Conservation (phyloP, 106 monocot genomes). For the Dendrobium huoshanense region DNA sequence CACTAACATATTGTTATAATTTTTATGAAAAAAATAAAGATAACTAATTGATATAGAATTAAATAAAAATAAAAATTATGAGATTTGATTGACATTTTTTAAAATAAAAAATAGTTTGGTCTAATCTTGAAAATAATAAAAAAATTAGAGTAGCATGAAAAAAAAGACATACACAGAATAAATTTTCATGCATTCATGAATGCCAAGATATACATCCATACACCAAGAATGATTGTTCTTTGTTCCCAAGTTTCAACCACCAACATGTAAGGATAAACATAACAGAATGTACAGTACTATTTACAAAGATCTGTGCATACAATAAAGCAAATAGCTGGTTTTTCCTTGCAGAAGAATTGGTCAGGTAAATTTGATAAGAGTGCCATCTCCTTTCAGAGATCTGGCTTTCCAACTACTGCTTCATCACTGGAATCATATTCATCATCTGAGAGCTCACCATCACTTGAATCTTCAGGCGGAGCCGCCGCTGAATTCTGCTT, state of each 20-base stretch:
- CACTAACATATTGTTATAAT: no score
- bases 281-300: neutral
- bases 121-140: no score
- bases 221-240: neutral
- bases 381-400: constrained; percentile 31
- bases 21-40: no score
- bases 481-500: constrained; percentile 52
- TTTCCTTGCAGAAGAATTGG: neutral
- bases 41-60: no score
- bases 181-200: neutral
- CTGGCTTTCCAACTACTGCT: constrained; percentile 57
- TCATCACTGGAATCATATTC: constrained; percentile 75
- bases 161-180: neutral
- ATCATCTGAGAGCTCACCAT: constrained; percentile 76
- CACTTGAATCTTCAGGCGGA: constrained; percentile 62
- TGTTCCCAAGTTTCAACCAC: neutral
- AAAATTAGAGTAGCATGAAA: no score
- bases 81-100: no score
- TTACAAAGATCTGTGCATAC: neutral
- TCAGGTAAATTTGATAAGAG: neutral
- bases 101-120: no score
- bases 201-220: neutral
- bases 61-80: no score
- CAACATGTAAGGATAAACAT: neutral
- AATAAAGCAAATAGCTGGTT: neutral